Base-by-base conservation (phyloP, 1,139 yeast species). In the Geotrichum phurueaensis region DNA sequence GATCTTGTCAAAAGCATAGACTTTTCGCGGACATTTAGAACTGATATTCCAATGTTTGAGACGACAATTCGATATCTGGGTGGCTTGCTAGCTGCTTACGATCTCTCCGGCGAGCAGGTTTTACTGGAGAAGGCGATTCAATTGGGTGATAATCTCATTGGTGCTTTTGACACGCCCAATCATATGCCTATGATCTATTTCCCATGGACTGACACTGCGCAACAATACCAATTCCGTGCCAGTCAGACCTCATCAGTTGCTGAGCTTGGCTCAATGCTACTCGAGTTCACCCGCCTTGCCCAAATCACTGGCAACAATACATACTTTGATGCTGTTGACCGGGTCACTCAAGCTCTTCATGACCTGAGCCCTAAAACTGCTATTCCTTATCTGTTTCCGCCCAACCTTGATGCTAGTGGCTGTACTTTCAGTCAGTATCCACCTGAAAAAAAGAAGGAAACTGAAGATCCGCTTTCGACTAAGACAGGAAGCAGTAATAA, bases 21-120 rank as follows among this genome's bases (percentile, higher is more conserved):
- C 68, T 85, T 86, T 69, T 75, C 79, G 12, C 68, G 71, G 48
- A 71, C 79, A 1, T 71, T 72, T 25, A 66, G 79, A 57, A 69
- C 71, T 12, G 72, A 74, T 36, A 84, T 86, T 59, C 88, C 88
- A 59, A 77, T 87, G n/a, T 85, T 87, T 69, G 94, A 87, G 68
- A 83, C 89, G 45, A 82, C 86, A 31, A 85, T 86, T 62, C 77
- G 92, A 62, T 83, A 84, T 75, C 75, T 88, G 57, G 95, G 94
- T 12, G 94, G 95, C 0, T 76, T 88, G 52, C 69, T 88, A 45
- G 80, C 90, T 1, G 89, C 89, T 0, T 86, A 82, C 70, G 92
- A 87, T 62, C 73, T 88, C 50, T 81, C 89, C 0, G 70, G 78
- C 1, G 73, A 73, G 29, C 58, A 57, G 18, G 65, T 81, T 6